Percentiles rank a stretch among this genome's conserved stretches.
Evolutionary conservation across 1,284 basidiomycete species (phyloP).

Genomic region (Microbotryum scabiosae): DNA sequence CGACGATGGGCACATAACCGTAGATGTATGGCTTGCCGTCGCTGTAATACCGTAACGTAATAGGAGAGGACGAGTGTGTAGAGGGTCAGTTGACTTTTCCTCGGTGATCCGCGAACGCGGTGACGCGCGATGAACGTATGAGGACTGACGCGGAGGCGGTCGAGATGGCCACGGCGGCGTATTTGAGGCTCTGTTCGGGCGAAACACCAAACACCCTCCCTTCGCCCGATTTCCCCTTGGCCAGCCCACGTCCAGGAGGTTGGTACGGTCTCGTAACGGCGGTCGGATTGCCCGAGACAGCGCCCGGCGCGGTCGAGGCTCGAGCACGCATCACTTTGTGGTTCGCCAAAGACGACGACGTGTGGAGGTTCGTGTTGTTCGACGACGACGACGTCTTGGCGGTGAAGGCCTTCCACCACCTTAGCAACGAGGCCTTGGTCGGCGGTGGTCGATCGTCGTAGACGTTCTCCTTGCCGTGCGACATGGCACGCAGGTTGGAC

Average conservation of each 20-base stretch:
- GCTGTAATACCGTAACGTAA: background rate
- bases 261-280: conserved; percentile 1
- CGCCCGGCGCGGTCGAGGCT: background rate
- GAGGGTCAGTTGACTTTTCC: background rate
- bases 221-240: conserved; percentile 12
- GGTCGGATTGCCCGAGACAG: background rate
- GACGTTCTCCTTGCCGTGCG: background rate
- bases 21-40: conserved; percentile 40
- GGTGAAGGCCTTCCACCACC: conserved; percentile 34
- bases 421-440: conserved; percentile 21
- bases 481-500: background rate
- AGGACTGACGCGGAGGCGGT: conserved; percentile 37
- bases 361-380: background rate
- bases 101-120: background rate
- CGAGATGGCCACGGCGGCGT: conserved; percentile 87
- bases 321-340: background rate
- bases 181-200: conserved; percentile 70
- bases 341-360: background rate
- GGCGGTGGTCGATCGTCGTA: conserved; percentile 20
- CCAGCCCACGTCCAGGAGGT: conserved; percentile 12
- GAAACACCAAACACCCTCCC: conserved; percentile 69
- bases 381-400: background rate
- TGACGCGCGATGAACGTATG: conserved; percentile 1
- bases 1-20: conserved; percentile 87
- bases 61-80: background rate